A percentile compares a stretch with the other conserved stretches of the same genome.
Evolutionary conservation across 2,329 filamentous ascomycete genomes (phyloP).

Genomic region (Microdochium trichocladiopsis): DNA sequence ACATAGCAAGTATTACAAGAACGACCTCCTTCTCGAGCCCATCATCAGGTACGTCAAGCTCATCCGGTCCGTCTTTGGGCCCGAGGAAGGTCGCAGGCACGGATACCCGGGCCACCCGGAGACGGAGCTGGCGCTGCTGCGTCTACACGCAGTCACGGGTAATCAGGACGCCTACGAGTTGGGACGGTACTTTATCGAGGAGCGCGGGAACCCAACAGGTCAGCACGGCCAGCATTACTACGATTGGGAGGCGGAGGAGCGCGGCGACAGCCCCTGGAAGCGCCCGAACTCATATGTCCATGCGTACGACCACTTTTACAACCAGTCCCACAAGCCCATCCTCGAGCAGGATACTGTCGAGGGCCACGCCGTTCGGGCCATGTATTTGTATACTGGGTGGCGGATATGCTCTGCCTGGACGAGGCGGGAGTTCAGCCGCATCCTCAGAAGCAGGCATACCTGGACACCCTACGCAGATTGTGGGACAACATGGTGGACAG

Average conservation of each 20-base stretch:
- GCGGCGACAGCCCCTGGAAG: constrained; percentile 41
- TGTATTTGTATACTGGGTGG: constrained; percentile 54
- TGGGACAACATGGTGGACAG: constrained; percentile 55
- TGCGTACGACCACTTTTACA: constrained; percentile 36
- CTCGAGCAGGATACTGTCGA: constrained; percentile 45
- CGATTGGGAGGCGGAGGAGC: constrained; percentile 41
- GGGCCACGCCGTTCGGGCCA: constrained; percentile 52
- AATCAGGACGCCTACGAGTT: constrained; percentile 31
- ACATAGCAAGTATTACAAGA: constrained; percentile 44
- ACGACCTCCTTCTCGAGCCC: constrained; percentile 41
- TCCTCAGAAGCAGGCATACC: constrained; percentile 18
- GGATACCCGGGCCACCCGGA: constrained; percentile 55
- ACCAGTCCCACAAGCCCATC: constrained; percentile 49
- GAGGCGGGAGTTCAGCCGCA: constrained; percentile 13
- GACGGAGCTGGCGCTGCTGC: constrained; percentile 40
- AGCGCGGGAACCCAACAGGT: constrained; percentile 46
- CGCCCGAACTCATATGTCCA: constrained; percentile 39
- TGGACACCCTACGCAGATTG: constrained; percentile 34
- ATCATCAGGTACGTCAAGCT: constrained; percentile 48
- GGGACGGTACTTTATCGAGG: constrained; percentile 49
- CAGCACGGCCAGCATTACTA: constrained; percentile 44
- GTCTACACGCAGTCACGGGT: constrained; percentile 26
- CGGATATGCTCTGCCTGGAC: constrained; percentile 42
- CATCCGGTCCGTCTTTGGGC: constrained; percentile 43
- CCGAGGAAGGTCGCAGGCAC: constrained; percentile 37